Conservation (phyloP, 139 green algal species). For the Haematococcus sp. region DNA sequence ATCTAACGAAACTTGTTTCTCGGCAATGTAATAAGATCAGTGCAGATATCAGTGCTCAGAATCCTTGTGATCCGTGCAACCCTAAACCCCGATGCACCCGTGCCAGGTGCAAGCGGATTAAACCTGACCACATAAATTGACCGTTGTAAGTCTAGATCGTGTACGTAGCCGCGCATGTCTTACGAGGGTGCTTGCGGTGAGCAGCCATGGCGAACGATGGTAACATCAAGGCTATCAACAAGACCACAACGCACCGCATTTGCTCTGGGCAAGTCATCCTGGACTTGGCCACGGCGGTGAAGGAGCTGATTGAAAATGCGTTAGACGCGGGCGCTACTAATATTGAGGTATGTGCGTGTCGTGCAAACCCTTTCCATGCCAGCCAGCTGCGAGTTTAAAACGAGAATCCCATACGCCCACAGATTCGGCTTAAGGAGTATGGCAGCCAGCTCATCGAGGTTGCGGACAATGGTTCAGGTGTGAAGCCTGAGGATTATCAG, state of each 20-base stretch:
- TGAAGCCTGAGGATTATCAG: slow-evolving; percentile 67
- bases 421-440: slow-evolving; percentile 86
- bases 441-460: slow-evolving; percentile 90
- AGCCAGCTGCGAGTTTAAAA: background rate
- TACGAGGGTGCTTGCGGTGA: too few relatives aligned
- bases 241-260: slow-evolving; percentile 68
- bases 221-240: slow-evolving; percentile 66
- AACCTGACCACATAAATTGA: too few relatives aligned
- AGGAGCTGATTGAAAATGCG: slow-evolving; percentile 96
- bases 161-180: too few relatives aligned
- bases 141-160: too few relatives aligned
- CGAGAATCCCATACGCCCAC: background rate
- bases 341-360: slow-evolving; percentile 70
- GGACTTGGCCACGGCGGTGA: slow-evolving; percentile 81
- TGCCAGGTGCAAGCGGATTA: too few relatives aligned
- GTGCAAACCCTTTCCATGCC: background rate
- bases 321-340: slow-evolving; percentile 90
- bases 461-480: slow-evolving; percentile 88
- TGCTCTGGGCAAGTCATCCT: slow-evolving; percentile 92
- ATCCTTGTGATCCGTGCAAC: too few relatives aligned
- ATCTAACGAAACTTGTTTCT: too few relatives aligned
- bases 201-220: too few relatives aligned
- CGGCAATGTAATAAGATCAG: too few relatives aligned
- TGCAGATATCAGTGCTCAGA: too few relatives aligned
- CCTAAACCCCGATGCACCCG: too few relatives aligned